These are phyloP conservation scores for Athelia sp. DNA, from an alignment of 1,284 basidiomycete species.

Conservation along the genomic window DNA sequence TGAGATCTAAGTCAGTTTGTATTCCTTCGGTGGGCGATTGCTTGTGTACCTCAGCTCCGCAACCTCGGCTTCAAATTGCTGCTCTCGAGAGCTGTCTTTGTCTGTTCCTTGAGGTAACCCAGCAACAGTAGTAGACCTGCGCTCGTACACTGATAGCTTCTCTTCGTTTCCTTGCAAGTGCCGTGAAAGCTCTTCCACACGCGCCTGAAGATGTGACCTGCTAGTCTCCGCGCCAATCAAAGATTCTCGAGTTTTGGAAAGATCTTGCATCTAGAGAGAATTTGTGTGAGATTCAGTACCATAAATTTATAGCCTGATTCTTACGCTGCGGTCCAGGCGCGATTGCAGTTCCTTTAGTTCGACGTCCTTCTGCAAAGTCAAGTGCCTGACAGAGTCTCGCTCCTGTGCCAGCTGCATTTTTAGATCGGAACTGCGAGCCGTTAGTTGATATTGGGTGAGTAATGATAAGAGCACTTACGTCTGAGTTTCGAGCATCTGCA, in stretches of 20 bases:
- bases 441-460: not conserved
- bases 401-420: constrained; percentile 75
- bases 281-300: not conserved
- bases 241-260: constrained; percentile 67
- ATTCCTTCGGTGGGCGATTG: not conserved
- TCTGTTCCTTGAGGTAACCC: constrained; percentile 29
- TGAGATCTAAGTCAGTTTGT: constrained; percentile 5
- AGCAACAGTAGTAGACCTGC: constrained; percentile 40
- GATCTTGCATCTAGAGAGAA: constrained; percentile 48
- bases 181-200: constrained; percentile 64
- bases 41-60: constrained; percentile 69
- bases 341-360: constrained; percentile 74
- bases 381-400: constrained; percentile 69
- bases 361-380: constrained; percentile 75
- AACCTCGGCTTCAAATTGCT: constrained; percentile 80
- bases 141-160: constrained; percentile 84
- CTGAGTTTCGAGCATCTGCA: constrained; percentile 76
- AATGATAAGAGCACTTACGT: too few species aligned
- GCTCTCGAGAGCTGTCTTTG: constrained; percentile 57
- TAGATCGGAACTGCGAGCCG: constrained; percentile 59
- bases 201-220: constrained; percentile 76
- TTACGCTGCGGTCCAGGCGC: constrained; percentile 67
- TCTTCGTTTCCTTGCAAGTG: constrained; percentile 76
- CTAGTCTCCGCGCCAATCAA: constrained; percentile 76
- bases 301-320: constrained; percentile 15